Evolutionary conservation across 768 basidiomycete genomes (phyloP).

Genomic region (Gautieria morchelliformis): DNA sequence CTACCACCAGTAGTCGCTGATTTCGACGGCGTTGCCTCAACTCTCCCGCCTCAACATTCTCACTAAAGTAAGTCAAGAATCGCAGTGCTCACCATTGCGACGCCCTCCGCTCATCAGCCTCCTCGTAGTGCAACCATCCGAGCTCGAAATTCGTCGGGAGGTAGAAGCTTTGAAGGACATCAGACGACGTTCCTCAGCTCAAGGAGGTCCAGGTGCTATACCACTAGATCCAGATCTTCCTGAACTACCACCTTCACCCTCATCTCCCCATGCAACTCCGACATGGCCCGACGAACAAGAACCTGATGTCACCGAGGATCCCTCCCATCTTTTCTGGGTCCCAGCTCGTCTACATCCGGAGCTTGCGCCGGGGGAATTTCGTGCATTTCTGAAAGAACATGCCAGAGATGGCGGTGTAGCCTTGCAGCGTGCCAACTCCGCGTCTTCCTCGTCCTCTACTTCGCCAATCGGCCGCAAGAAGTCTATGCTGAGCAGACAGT

Average conservation of each 20-base stretch:
- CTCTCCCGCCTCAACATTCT: neutral
- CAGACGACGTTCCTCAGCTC: slow-evolving; percentile 68
- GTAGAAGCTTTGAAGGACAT: slow-evolving; percentile 80
- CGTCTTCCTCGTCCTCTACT: slow-evolving; percentile 25
- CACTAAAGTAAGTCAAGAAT: neutral
- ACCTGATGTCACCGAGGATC: slow-evolving; percentile 46
- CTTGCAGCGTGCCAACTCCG: slow-evolving; percentile 35
- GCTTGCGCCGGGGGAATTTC: slow-evolving; percentile 93
- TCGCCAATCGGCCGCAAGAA: slow-evolving; percentile 68
- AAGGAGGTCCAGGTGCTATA: slow-evolving; percentile 68
- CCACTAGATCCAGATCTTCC: slow-evolving; percentile 90
- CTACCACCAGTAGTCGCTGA: neutral
- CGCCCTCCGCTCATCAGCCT: neutral
- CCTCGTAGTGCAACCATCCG: slow-evolving; percentile 53
- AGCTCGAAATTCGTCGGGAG: slow-evolving; percentile 80
- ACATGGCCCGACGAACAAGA: slow-evolving; percentile 23
- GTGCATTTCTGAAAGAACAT: slow-evolving; percentile 91
- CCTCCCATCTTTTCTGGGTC: slow-evolving; percentile 95
- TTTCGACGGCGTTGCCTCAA: slow-evolving; percentile 1
- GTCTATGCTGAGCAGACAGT: slow-evolving; percentile 93
- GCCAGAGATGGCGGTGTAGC: slow-evolving; percentile 47
- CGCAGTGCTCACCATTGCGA: neutral
- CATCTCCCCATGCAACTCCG: slow-evolving; percentile 36
- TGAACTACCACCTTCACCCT: slow-evolving; percentile 50
- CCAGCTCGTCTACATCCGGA: slow-evolving; percentile 95